These are phyloP conservation scores for Podospora pseudocomata DNA, from an alignment of 495 filamentous ascomycete species.

Conservation along the genomic window DNA sequence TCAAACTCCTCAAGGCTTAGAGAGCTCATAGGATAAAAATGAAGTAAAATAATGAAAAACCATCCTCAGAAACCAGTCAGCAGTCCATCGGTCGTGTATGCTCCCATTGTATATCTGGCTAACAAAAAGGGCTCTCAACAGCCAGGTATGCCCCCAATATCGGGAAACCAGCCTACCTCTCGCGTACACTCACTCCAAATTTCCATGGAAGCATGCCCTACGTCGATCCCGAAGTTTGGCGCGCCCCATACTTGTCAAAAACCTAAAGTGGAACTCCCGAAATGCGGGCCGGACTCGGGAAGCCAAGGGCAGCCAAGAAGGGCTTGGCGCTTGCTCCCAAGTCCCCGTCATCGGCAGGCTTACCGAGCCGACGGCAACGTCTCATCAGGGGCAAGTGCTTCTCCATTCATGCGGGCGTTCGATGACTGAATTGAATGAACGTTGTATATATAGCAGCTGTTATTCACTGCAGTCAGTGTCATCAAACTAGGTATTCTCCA, in stretches of 20 bases:
- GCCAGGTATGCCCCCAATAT: neutral
- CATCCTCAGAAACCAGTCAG: neutral
- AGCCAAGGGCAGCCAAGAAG: neutral
- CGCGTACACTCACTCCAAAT: neutral
- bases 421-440: too few species aligned
- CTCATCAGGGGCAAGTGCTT: neutral
- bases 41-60: neutral
- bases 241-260: neutral
- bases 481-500: too few species aligned
- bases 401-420: too few species aligned
- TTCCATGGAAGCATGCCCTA: neutral
- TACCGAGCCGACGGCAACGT: neutral
- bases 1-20: constrained; percentile 47
- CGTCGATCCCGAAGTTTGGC: too few species aligned
- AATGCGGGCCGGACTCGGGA: neutral
- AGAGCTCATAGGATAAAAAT: neutral
- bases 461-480: too few species aligned
- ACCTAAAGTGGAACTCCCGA: neutral
- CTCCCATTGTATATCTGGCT: neutral
- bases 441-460: neutral
- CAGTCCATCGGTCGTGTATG: neutral
- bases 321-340: neutral
- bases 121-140: neutral
- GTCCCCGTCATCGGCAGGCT: neutral
- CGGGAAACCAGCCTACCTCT: neutral